Base-by-base conservation (phyloP, 139 green algal genomes). In the Chlamydomonas asymmetrica region DNA sequence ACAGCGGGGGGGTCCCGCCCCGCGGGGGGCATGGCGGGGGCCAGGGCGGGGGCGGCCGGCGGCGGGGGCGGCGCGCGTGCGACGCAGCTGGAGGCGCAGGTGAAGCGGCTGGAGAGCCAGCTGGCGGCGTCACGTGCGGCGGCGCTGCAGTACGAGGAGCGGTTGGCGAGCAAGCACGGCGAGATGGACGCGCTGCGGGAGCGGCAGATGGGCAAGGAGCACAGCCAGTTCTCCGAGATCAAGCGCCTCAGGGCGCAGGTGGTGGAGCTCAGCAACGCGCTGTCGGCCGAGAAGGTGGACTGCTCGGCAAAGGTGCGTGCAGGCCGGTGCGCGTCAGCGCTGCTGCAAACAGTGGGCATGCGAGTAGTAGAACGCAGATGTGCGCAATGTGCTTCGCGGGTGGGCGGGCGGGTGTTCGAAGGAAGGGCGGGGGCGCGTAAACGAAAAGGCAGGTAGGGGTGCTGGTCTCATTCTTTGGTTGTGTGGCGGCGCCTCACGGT, bases 201-300 rank as follows among this genome's bases (percentile, higher is more conserved):
- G 41, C 57, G 67, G 32, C 66, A 73, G 66, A 38, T 61, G 31
- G 75, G 66, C 41, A 81, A 76, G 59, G 75, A 81, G 34, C 59
- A 75, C 37, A 61, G 60, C 49, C 66, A 76, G 59, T 75, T 81
- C 43, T n/a, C 48, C 10, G 75, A 81, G 75, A 76, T 81, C 43
- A 69, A 74, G 40, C 76, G 72, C 66, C 67, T 81, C n/a, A 41
- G 74, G 23, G 43, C 43, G 35, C 74, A 80, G 65, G 74, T 80
- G 45, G 56, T 34, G 3, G 74, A 80, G 56, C 74, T 74, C 9
- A 70, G 40, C 13, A 79, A 79, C 49, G 54, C 54, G 38, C 50
- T 73, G 31, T 63, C 67, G 13, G 74, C 64, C 39, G 71, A 70
- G 23, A 34, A n/a, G n/a, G n/a, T n/a, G n/a, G n/a, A n/a, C n/a